Conservation (phyloP, 2,329 filamentous ascomycete species). For the Ampelomyces quisqualis region DNA sequence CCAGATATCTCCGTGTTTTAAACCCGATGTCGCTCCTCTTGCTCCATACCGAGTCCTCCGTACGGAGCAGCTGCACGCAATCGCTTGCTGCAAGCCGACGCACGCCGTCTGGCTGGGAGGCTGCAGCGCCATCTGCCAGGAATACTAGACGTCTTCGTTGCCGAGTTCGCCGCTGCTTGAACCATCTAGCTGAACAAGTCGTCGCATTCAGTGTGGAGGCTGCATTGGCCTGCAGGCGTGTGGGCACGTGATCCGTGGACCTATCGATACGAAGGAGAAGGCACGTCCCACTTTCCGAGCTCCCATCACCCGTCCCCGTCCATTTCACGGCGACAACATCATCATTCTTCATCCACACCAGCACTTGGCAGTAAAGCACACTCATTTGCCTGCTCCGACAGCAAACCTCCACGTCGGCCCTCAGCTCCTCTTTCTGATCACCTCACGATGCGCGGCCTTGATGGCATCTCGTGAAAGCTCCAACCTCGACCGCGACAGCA, state of each 20-base stretch:
- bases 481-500: constrained; percentile 24
- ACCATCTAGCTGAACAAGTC: too few relatives aligned
- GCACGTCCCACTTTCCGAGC: neutral
- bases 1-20: too few relatives aligned
- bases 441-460: constrained; percentile 41
- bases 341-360: constrained; percentile 11
- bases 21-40: too few relatives aligned
- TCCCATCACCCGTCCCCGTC: constrained; percentile 10
- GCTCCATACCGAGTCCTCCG: too few relatives aligned
- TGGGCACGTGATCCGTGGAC: neutral
- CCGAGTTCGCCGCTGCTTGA: too few relatives aligned
- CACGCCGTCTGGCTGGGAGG: constrained; percentile 21
- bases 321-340: too few relatives aligned
- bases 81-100: too few relatives aligned
- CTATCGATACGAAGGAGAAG: neutral
- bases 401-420: constrained; percentile 4
- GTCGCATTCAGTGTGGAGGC: too few relatives aligned
- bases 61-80: constrained; percentile 18
- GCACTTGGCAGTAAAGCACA: constrained; percentile 8
- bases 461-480: constrained; percentile 35
- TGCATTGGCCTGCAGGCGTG: too few relatives aligned
- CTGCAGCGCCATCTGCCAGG: neutral
- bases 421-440: constrained; percentile 25
- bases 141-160: too few relatives aligned
- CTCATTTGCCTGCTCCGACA: constrained; percentile 9